Evolutionary conservation across 73 alveolate species (phyloP), one percentile per base, ranked within the genome.

Genomic region (Paramecium sexaurelia): DNA sequence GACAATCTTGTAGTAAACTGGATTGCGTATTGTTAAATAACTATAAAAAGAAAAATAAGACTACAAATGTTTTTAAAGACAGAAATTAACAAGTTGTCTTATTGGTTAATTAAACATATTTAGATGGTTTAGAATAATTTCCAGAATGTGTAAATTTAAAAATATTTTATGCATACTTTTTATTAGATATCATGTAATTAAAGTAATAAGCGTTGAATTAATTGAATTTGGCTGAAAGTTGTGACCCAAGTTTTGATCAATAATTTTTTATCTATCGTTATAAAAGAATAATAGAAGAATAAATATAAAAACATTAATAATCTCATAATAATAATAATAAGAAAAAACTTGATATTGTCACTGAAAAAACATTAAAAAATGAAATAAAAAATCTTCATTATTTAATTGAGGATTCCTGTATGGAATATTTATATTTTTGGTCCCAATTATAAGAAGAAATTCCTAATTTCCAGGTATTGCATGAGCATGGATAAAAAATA

Each of bases 391-490:
- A n/a, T 29, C 29, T 55, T 24, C 47, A 19, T 27, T 39, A 35
- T 13, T 26, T 22, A 24, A 39, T 83, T 35, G 86, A 39, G 20
- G 55, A 43, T 15, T 37, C 55, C 0, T 84, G 55, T 22, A 19
- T 83, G 87, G 33, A 20, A 20, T 41, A 83, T 83, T 33, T 83
- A 55, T 84, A 83, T 11, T 83, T 83, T 20, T 83, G 92, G 92
- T 33, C 84, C 4, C 15, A 83, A 55, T 43, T 83, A 17, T 19
- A 55, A n/a, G 92, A 83, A 83, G 92, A 83, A 33, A 20, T 55
- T 32, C 92, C 92, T 4, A 84, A 83, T 83, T 7, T 83, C 11
- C 27, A 36, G 24, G 17, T 20, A 5, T 35, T 83, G 45, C 17
- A 41, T 83, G 87, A 35, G 22, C 29, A 37, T 27, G 92, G 92